These are phyloP conservation scores for Xylaria digitata DNA, from an alignment of 2,329 filamentous ascomycete species.

Conservation along the genomic window DNA sequence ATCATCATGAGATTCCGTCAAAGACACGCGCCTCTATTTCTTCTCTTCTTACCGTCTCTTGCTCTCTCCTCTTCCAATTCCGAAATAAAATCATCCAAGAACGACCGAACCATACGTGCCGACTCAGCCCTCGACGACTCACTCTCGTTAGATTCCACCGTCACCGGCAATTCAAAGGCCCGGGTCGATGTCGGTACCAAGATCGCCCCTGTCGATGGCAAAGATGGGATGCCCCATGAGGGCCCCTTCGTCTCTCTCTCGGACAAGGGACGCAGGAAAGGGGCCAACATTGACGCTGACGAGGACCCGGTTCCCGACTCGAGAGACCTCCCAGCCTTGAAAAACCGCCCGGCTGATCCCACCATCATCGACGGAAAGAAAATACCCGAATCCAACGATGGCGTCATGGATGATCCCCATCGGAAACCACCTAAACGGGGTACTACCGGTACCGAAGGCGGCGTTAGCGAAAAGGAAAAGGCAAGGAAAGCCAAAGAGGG, in stretches of 20 bases:
- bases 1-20: conserved; percentile 48
- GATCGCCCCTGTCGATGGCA: conserved; percentile 89
- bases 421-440: conserved; percentile 81
- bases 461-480: conserved; percentile 88
- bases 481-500: conserved; percentile 75
- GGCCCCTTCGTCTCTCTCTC: conserved; percentile 78
- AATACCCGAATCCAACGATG: conserved; percentile 75
- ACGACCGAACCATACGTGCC: conserved; percentile 28
- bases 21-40: conserved; percentile 44
- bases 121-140: conserved; percentile 36
- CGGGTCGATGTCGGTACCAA: conserved; percentile 64
- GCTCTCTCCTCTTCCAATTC: conserved; percentile 42
- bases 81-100: conserved; percentile 38
- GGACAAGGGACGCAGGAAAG: conserved; percentile 55
- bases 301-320: conserved; percentile 48
- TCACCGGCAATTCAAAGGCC: conserved; percentile 53
- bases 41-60: conserved; percentile 48
- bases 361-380: conserved; percentile 68
- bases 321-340: conserved; percentile 57
- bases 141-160: conserved; percentile 45
- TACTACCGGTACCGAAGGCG: conserved; percentile 88
- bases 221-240: conserved; percentile 91
- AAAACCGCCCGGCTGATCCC: conserved; percentile 63
- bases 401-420: conserved; percentile 92
- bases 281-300: conserved; percentile 46